These are phyloP conservation scores for Scalesia atractyloides DNA, from an alignment of 129 eudicot species.

Conservation along the genomic window DNA sequence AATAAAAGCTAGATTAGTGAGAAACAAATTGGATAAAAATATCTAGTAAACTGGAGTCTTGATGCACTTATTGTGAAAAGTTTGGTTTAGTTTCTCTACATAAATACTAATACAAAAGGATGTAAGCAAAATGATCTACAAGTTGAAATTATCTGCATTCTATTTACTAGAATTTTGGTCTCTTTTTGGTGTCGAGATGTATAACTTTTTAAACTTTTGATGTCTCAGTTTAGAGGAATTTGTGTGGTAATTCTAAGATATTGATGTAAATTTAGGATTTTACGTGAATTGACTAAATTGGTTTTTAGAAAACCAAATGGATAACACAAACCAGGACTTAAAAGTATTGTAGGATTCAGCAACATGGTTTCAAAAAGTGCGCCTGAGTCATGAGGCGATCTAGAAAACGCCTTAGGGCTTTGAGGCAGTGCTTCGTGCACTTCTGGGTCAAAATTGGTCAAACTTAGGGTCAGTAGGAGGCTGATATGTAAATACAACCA, in stretches of 20 bases:
- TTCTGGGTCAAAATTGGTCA: no score
- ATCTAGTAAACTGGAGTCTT: neutral
- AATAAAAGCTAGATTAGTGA: no score
- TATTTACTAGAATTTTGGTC: constrained; percentile 1
- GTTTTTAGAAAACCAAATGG: constrained; percentile 1
- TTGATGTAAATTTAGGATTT: constrained; percentile 7
- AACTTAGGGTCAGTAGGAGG: no score
- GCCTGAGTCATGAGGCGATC: no score
- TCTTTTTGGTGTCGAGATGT: neutral
- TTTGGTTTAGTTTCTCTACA: neutral
- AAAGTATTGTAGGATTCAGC: neutral
- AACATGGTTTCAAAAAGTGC: no score
- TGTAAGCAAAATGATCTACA: constrained; percentile 16
- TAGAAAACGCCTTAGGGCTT: neutral
- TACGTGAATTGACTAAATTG: neutral
- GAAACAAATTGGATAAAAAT: neutral
- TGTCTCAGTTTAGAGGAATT: neutral
- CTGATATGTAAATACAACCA: no score
- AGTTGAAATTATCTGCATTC: neutral
- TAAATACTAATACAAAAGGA: neutral
- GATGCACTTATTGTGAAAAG: neutral
- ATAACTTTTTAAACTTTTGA: neutral
- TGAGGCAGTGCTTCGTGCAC: neutral
- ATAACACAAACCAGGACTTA: neutral
- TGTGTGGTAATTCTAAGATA: constrained; percentile 8